A percentile compares a stretch with the other conserved stretches of the same genome.
These are phyloP conservation scores for Nepenthes mirabilis DNA, from an alignment of 148 eudicot species.

Conservation along the genomic window DNA sequence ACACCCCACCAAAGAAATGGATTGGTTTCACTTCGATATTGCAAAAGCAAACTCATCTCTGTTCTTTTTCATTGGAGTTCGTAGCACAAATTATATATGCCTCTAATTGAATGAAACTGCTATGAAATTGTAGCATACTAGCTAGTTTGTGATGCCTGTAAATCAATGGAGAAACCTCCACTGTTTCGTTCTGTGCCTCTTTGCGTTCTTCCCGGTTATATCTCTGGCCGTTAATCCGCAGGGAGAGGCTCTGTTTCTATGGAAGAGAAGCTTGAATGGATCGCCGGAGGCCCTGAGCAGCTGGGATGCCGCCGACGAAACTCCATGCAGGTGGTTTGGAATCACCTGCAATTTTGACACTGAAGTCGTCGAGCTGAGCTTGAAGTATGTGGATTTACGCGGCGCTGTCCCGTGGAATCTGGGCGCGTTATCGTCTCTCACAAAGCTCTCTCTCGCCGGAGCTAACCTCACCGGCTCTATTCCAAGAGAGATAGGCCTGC, in stretches of 20 bases:
- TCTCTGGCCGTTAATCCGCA: constrained; percentile 43
- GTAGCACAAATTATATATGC: constrained; percentile 11
- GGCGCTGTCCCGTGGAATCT: constrained; percentile 53
- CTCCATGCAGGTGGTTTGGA: constrained; percentile 68
- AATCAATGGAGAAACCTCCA: constrained; percentile 31
- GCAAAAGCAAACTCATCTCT: constrained; percentile 14
- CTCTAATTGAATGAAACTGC: too few relatives aligned
- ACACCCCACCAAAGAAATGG: constrained; percentile 30
- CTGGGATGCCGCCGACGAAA: constrained; percentile 45
- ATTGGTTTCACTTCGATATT: constrained; percentile 22
- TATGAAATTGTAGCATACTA: too few relatives aligned
- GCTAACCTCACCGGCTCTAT: constrained; percentile 65
- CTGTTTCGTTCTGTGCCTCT: constrained; percentile 8
- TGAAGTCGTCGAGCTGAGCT: constrained; percentile 44
- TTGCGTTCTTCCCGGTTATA: neutral
- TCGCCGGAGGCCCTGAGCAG: constrained; percentile 21
- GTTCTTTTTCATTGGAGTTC: constrained; percentile 46
- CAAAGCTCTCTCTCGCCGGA: constrained; percentile 40
- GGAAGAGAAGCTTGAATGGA: constrained; percentile 55
- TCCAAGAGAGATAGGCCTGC: constrained; percentile 38
- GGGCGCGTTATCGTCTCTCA: constrained; percentile 26
- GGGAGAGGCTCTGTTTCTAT: constrained; percentile 56
- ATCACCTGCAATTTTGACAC: constrained; percentile 41
- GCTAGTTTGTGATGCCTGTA: constrained; percentile 52
- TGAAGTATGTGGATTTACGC: constrained; percentile 53